Conservation (phyloP, 108 stramenopile genomes). For the Cyclotella baltica region DNA sequence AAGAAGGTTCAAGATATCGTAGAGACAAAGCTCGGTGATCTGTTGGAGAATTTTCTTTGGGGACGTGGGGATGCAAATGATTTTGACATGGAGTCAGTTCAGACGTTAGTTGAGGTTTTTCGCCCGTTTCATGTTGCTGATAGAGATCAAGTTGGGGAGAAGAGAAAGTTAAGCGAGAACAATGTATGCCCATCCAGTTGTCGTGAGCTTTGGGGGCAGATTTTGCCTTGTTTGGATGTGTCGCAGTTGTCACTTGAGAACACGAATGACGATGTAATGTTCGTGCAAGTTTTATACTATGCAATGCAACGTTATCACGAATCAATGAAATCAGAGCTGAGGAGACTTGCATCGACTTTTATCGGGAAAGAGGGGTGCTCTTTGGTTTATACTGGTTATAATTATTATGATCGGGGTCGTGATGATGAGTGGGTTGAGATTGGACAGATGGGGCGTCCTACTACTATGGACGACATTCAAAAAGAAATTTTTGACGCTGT, state of each 20-base stretch:
- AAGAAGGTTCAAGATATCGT: neutral
- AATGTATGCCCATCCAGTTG: neutral
- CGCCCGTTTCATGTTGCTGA: neutral
- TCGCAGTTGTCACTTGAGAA: neutral
- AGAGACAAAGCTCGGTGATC: neutral
- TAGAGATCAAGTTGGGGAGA: neutral
- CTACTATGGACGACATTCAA: neutral
- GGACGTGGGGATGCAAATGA: neutral
- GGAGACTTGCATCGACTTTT: neutral
- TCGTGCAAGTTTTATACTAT: neutral
- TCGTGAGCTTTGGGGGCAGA: neutral
- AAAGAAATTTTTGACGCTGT: neutral
- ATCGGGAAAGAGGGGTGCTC: neutral
- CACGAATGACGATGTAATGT: neutral
- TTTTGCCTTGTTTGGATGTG: neutral
- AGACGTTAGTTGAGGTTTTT: neutral
- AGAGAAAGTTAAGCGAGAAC: neutral
- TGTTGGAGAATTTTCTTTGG: neutral
- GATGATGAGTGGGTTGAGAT: neutral
- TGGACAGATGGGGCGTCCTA: neutral
- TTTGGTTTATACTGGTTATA: neutral
- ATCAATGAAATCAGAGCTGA: neutral
- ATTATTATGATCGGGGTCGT: no score
- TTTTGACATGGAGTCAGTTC: neutral
- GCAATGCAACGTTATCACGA: neutral